Conservation (phyloP, 2,329 filamentous ascomycete genomes). For the Clarireedia paspali region DNA sequence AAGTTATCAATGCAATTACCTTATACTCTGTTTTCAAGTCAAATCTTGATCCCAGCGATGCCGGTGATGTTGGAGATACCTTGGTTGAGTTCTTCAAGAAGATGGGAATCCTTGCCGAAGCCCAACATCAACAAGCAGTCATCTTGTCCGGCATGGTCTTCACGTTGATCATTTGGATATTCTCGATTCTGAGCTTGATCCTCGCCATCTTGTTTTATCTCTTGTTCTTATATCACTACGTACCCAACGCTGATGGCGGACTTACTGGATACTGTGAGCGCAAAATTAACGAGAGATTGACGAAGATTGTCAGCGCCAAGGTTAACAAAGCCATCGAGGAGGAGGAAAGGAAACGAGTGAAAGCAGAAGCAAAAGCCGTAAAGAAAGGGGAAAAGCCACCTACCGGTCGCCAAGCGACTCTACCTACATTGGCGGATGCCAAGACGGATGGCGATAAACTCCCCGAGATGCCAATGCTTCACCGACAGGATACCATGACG, state of each 20-base stretch:
- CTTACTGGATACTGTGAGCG: slow-evolving; percentile 81
- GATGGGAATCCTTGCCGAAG: slow-evolving; percentile 61
- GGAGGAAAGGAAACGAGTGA: slow-evolving; percentile 55
- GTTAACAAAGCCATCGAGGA: slow-evolving; percentile 83
- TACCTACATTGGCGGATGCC: slow-evolving; percentile 53
- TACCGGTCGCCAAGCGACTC: slow-evolving; percentile 50
- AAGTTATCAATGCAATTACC: slow-evolving; percentile 84
- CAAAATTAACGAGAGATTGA: slow-evolving; percentile 81
- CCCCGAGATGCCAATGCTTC: slow-evolving; percentile 50
- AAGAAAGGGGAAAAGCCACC: slow-evolving; percentile 43
- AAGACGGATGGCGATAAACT: slow-evolving; percentile 47
- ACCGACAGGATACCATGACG: slow-evolving; percentile 50
- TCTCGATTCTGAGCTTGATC: slow-evolving; percentile 70
- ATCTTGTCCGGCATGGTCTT: slow-evolving; percentile 89
- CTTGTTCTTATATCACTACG: slow-evolving; percentile 87
- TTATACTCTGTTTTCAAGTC: slow-evolving; percentile 75
- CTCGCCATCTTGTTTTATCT: slow-evolving; percentile 72
- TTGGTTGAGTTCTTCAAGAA: slow-evolving; percentile 78
- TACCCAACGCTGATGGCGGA: slow-evolving; percentile 72
- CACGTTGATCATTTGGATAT: slow-evolving; percentile 81
- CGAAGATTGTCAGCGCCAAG: slow-evolving; percentile 76
- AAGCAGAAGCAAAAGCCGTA: slow-evolving; percentile 40
- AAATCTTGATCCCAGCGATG: slow-evolving; percentile 56
- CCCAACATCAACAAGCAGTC: slow-evolving; percentile 70
- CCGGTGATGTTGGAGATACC: slow-evolving; percentile 50